These are phyloP conservation scores for Trichoderma breve DNA, from an alignment of 2,329 filamentous ascomycete species.

Conservation along the genomic window DNA sequence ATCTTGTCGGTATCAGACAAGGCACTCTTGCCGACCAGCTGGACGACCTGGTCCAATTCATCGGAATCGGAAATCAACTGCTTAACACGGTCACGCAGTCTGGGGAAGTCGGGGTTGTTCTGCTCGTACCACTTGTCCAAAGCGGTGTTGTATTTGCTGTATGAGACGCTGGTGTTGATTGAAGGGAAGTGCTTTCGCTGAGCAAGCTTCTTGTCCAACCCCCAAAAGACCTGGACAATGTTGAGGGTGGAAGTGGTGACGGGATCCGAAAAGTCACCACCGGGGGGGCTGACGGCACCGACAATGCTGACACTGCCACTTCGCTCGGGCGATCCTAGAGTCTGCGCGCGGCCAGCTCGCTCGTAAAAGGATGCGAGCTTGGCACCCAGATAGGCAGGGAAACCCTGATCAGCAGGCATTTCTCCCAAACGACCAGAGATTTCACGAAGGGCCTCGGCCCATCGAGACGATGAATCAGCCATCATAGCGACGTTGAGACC, in stretches of 20 bases:
- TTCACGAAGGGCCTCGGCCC: conserved; percentile 98
- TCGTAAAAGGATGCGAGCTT: conserved; percentile 99
- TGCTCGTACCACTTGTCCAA: conserved; percentile 95
- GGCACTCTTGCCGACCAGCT: conserved; percentile 96
- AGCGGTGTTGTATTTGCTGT: conserved; percentile 90
- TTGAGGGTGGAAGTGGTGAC: conserved; percentile 89
- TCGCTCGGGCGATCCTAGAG: conserved; percentile 85
- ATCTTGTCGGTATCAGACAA: conserved; percentile 98
- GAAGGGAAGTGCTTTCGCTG: conserved; percentile 99
- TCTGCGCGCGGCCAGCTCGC: conserved; percentile 82
- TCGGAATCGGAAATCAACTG: conserved; percentile 93
- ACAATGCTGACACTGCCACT: conserved; percentile 95
- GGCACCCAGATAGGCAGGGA: conserved; percentile 93
- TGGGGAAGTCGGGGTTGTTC: conserved; percentile 89
- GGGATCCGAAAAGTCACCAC: conserved; percentile 98
- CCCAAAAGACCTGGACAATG: conserved; percentile 99
- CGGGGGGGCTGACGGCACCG: conserved; percentile 92
- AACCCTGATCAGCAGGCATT: conserved; percentile 99
- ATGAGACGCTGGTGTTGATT: conserved; percentile 91
- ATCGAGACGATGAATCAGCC: conserved; percentile 96
- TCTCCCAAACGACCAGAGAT: conserved; percentile 97
- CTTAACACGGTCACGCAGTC: conserved; percentile 87
- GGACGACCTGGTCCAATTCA: conserved; percentile 96
- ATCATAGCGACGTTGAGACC: conserved; percentile 99
- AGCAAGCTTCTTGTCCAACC: conserved; percentile 98